Conservation (phyloP, 2,329 filamentous ascomycete genomes). For the Paecilomyces formosus region DNA sequence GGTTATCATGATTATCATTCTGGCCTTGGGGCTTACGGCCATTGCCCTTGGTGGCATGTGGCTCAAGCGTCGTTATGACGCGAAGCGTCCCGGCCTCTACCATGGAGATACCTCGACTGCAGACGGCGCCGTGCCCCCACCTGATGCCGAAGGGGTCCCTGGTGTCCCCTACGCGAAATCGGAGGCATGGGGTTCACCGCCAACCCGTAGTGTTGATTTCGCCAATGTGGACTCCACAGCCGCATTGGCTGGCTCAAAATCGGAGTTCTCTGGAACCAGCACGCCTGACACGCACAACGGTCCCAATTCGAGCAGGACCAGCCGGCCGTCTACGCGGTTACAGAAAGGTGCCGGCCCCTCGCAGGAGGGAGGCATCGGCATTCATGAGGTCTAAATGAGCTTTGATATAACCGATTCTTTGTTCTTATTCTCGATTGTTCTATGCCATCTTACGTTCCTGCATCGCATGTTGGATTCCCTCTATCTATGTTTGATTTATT, state of each 20-base stretch:
- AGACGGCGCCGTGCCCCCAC: constrained; percentile 3
- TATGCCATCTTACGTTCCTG: not conserved
- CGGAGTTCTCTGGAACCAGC: not conserved
- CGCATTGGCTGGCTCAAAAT: not conserved
- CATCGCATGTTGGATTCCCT: not conserved
- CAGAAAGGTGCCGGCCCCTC: constrained; percentile 12
- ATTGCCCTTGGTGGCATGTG: constrained; percentile 63
- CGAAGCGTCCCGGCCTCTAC: constrained; percentile 41
- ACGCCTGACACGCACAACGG: not conserved
- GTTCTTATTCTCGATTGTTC: not conserved
- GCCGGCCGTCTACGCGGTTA: constrained; percentile 8
- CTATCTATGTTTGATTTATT: not conserved
- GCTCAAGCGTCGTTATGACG: constrained; percentile 66
- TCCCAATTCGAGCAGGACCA: not conserved
- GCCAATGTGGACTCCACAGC: constrained; percentile 3
- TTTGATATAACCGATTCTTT: not conserved
- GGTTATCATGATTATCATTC: constrained; percentile 72
- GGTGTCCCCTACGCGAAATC: not conserved
- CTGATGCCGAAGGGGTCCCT: not conserved
- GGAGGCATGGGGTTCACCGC: constrained; percentile 10
- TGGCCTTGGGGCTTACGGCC: constrained; percentile 60
- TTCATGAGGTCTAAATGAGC: constrained; percentile 14
- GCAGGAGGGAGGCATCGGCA: constrained; percentile 14
- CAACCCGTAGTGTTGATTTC: constrained; percentile 9
- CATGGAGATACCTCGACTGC: constrained; percentile 12